phyloP scores from a whole-genome alignment of 2,329 filamentous ascomycete genomes.

The Ambrosiella xylebori region DNA sequence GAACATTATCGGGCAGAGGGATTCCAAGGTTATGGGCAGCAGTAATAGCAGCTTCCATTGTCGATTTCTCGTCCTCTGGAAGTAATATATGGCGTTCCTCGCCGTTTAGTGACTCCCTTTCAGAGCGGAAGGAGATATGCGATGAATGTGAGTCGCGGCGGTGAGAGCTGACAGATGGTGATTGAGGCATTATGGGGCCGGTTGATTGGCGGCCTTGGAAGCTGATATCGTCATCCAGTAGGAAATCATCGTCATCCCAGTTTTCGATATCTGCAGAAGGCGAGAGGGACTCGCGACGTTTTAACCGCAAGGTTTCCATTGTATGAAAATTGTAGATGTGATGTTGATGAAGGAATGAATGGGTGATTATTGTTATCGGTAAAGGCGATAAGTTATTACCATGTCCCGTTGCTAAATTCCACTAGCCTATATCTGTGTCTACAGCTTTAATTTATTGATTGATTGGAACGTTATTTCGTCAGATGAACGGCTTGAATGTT shows the following conservation, averaged over 20 bases:
- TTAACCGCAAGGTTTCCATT: slow-evolving; percentile 40
- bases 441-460: background rate
- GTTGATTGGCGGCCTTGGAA: slow-evolving; percentile 32
- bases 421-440: background rate
- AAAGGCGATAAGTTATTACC: background rate
- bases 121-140: slow-evolving; percentile 64
- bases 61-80: slow-evolving; percentile 67
- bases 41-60: slow-evolving; percentile 70
- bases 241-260: slow-evolving; percentile 65
- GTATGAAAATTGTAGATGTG: background rate
- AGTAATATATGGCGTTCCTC: slow-evolving; percentile 81
- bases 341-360: background rate
- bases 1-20: slow-evolving; percentile 72
- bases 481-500: background rate
- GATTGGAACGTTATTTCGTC: background rate
- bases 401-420: background rate
- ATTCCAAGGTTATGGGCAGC: slow-evolving; percentile 81
- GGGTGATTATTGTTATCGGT: background rate
- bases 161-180: slow-evolving; percentile 23
- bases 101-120: slow-evolving; percentile 55
- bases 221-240: slow-evolving; percentile 47
- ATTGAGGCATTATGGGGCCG: slow-evolving; percentile 23
- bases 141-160: slow-evolving; percentile 67
- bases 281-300: slow-evolving; percentile 36
- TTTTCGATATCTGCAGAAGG: slow-evolving; percentile 47